Base-by-base conservation (phyloP, 139 green algal species). In the Coelastrella sp. region DNA sequence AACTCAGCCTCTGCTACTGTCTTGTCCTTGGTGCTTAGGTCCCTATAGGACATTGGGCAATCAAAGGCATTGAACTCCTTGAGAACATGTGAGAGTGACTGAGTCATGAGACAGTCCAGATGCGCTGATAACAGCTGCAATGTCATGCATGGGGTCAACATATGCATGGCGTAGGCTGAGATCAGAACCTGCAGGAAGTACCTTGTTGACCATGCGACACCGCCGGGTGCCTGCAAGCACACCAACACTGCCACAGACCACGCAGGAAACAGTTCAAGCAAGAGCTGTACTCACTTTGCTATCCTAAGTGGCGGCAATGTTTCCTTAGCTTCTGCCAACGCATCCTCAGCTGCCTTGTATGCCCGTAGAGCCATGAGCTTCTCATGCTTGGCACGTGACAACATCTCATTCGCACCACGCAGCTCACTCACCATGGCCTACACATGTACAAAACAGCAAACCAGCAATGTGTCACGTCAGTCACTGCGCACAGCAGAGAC, bases 321-420 rank as follows among this genome's bases (percentile, higher is more conserved):
- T 60, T 84, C 88, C 83, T 91, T 56, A 4, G 75, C 83, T 17
- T 68, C 74, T 8, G 14, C 54, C 10, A 97, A 81, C 16, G 81
- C 82, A 3, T 54, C 58, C 73, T 95, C 90, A 73, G 93, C 89
- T 66, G 82, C 17, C 79, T 94, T 95, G 88, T 90, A 92, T 77
- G 93, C 90, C 32, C 90, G 85, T 86, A 97, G 90, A 79, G 86
- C 86, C 6, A 91, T 32, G 65, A 96, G 93, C 92, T 76, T 73
- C 23, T 95, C 93, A 19, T 90, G 90, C 92, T 93, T 87, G 5
- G 87, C 73, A 68, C 89, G 90, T 13, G 73, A 64, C 59, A 90
- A 22, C 58, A 66, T 58, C 58, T 90, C 74, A 68, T 47, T 4
- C 8, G 65, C 19, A 14, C 20, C 57, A 64, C 74, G 85, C 74